Conservation (phyloP, 1,284 basidiomycete species). For the Heterobasidion parviporum region DNA sequence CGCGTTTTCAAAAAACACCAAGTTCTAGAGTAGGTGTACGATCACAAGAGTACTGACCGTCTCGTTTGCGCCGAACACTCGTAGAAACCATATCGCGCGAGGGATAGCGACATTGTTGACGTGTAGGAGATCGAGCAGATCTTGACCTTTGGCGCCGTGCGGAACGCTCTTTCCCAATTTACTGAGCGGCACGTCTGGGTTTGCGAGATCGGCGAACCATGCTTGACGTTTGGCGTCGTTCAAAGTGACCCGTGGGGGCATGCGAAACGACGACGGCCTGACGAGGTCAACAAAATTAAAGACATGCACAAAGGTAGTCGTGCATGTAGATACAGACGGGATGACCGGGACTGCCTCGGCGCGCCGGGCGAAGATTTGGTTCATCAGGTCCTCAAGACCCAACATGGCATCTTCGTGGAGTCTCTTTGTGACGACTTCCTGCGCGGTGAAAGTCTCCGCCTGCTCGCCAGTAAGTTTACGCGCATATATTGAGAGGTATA, state of each 20-base stretch:
- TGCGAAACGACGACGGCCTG: slow-evolving; percentile 72
- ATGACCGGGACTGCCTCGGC: slow-evolving; percentile 46
- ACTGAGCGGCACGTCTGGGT: slow-evolving; percentile 80
- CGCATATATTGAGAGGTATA: not conserved
- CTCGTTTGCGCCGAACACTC: slow-evolving; percentile 93
- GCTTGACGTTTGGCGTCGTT: slow-evolving; percentile 84
- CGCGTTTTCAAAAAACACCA: not conserved
- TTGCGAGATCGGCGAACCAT: slow-evolving; percentile 89
- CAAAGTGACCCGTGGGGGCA: slow-evolving; percentile 83
- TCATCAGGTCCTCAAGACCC: slow-evolving; percentile 73
- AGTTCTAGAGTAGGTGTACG: not conserved
- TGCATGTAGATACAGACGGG: slow-evolving; percentile 39
- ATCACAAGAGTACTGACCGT: slow-evolving; percentile 45
- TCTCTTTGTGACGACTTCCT: slow-evolving; percentile 42
- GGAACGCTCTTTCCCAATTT: slow-evolving; percentile 89
- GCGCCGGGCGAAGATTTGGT: slow-evolving; percentile 67
- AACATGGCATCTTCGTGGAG: slow-evolving; percentile 48
- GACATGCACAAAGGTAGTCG: not conserved
- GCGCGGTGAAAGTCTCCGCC: slow-evolving; percentile 62
- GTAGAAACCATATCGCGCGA: slow-evolving; percentile 92
- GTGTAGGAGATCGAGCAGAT: slow-evolving; percentile 85
- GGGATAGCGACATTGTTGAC: slow-evolving; percentile 75
- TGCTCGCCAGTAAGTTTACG: slow-evolving; percentile 16
- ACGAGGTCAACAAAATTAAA: not conserved
- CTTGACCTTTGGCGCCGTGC: slow-evolving; percentile 88